Evolutionary conservation across 495 filamentous ascomycete genomes (phyloP).

Genomic region (Pyronema omphalodes): DNA sequence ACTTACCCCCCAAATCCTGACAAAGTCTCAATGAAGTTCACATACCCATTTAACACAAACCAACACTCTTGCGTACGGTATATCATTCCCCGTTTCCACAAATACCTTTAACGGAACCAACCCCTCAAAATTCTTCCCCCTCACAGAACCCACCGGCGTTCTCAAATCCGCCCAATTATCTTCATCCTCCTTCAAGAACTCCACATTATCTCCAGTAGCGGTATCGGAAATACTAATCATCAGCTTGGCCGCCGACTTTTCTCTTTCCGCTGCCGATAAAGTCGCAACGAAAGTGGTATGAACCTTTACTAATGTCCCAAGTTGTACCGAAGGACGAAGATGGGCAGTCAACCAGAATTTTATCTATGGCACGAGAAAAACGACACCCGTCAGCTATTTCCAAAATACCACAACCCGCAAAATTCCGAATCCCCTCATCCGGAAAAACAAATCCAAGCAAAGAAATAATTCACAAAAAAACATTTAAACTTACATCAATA

Average conservation of each 20-base stretch:
- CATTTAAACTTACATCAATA: slow-evolving; percentile 1
- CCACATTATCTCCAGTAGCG: background rate
- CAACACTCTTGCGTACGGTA: background rate
- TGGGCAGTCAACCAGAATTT: slow-evolving; percentile 1
- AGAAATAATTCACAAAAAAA: background rate
- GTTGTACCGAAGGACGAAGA: background rate
- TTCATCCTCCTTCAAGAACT: slow-evolving; percentile 1
- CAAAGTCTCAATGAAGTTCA: background rate
- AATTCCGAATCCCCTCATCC: no score
- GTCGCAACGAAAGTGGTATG: slow-evolving; percentile 2
- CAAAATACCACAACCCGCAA: no score
- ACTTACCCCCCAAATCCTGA: background rate
- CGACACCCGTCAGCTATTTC: no score
- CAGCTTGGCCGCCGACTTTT: background rate
- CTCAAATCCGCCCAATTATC: slow-evolving; percentile 4
- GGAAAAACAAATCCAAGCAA: background rate
- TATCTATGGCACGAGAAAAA: background rate
- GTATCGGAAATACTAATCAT: slow-evolving; percentile 2
- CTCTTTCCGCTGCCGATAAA: background rate
- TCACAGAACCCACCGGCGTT: background rate
- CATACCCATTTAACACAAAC: slow-evolving; percentile 8
- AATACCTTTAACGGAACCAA: slow-evolving; percentile 3
- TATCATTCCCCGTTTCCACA: slow-evolving; percentile 1
- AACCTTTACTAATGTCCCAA: background rate
- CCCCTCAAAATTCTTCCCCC: background rate